phyloP scores from a whole-genome alignment of 2,329 filamentous ascomycete genomes.

The Pseudocercospora cruenta region DNA sequence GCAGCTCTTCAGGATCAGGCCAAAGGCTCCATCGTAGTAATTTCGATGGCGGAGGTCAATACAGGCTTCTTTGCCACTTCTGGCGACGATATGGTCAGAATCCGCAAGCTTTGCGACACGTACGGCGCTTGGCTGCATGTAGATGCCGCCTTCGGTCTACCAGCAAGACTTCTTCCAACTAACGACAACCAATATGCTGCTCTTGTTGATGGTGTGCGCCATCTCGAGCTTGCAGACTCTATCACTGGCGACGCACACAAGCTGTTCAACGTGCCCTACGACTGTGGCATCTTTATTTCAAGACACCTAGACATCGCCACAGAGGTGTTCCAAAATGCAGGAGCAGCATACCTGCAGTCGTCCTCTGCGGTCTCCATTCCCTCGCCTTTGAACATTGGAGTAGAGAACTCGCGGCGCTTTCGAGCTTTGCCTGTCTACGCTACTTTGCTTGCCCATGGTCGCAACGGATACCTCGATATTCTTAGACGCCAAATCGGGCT shows the following conservation, averaged over 20 bases:
- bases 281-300: constrained; percentile 87
- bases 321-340: constrained; percentile 77
- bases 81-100: constrained; percentile 61
- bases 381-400: constrained; percentile 82
- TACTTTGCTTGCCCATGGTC: constrained; percentile 74
- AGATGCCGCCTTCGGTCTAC: constrained; percentile 89
- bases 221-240: constrained; percentile 81
- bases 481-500: constrained; percentile 73
- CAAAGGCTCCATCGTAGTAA: constrained; percentile 72
- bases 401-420: constrained; percentile 91
- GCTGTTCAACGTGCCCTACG: constrained; percentile 91
- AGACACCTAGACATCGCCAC: constrained; percentile 62
- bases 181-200: constrained; percentile 56
- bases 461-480: constrained; percentile 68
- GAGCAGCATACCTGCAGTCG: constrained; percentile 75
- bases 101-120: constrained; percentile 71
- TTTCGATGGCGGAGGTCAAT: constrained; percentile 91
- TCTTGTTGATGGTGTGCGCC: constrained; percentile 59
- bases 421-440: constrained; percentile 88
- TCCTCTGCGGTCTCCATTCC: constrained; percentile 55
- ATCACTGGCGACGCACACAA: constrained; percentile 89
- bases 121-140: constrained; percentile 86
- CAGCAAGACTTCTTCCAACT: constrained; percentile 67
- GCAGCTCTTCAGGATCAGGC: constrained; percentile 55
- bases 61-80: constrained; percentile 77